Percentiles rank a stretch among this genome's conserved stretches.
Evolutionary conservation across 2,329 filamentous ascomycete genomes (phyloP).

Genomic region (Nothophoma quercina): DNA sequence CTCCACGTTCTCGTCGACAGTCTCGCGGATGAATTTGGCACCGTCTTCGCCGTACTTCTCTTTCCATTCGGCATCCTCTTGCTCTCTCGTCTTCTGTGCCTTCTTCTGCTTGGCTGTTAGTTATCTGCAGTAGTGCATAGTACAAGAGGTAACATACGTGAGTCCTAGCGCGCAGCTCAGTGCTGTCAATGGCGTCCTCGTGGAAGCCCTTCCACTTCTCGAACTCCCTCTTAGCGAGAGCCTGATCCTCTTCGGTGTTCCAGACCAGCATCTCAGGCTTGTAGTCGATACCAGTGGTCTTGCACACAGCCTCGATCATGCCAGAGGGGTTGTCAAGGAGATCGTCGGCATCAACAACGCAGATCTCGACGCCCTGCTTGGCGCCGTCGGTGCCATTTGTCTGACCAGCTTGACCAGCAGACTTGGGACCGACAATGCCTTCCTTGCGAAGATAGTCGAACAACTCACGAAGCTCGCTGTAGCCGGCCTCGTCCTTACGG

Average conservation of each 20-base stretch:
- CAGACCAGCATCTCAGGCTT: slow-evolving; percentile 81
- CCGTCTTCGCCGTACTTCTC: slow-evolving; percentile 77
- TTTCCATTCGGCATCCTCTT: slow-evolving; percentile 74
- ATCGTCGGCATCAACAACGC: slow-evolving; percentile 92
- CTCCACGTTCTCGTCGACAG: slow-evolving; percentile 73
- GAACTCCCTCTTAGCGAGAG: slow-evolving; percentile 75
- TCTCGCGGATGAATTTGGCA: slow-evolving; percentile 72
- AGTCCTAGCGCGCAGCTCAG: slow-evolving; percentile 73
- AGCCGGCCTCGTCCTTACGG: slow-evolving; percentile 87
- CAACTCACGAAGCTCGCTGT: slow-evolving; percentile 82
- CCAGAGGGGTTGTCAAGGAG: slow-evolving; percentile 83
- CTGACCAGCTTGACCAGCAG: slow-evolving; percentile 58
- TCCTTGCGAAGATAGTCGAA: slow-evolving; percentile 82
- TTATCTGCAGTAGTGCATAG: slow-evolving; percentile 8
- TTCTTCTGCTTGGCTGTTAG: slow-evolving; percentile 55
- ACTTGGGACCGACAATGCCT: slow-evolving; percentile 73
- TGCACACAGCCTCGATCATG: slow-evolving; percentile 81
- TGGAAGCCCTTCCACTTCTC: slow-evolving; percentile 98
- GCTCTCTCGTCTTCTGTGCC: slow-evolving; percentile 69
- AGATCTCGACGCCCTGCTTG: slow-evolving; percentile 67
- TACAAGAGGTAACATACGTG: slow-evolving; percentile 57
- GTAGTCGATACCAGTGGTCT: slow-evolving; percentile 80
- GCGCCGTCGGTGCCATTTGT: slow-evolving; percentile 47
- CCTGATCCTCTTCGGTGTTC: slow-evolving; percentile 76
- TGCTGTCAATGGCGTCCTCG: slow-evolving; percentile 89